These are phyloP conservation scores for Acacia confusa DNA, from an alignment of 306 rosid species.

Conservation along the genomic window DNA sequence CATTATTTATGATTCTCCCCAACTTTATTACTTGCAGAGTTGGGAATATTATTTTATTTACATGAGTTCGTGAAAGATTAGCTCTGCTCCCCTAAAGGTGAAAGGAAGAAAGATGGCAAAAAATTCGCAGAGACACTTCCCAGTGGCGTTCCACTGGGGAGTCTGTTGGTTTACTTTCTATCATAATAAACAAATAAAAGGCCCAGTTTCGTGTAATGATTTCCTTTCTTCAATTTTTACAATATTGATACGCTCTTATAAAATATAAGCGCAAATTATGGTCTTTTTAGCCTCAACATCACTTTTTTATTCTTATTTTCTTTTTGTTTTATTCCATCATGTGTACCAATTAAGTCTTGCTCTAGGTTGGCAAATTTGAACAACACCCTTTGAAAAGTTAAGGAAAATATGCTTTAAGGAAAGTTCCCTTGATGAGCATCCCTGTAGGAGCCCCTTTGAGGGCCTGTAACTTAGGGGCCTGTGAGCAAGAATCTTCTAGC, in stretches of 20 bases:
- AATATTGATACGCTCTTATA: neutral
- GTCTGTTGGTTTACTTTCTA: neutral
- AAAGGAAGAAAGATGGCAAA: neutral
- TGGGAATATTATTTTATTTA: neutral
- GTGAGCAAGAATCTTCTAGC: neutral
- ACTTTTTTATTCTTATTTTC: neutral
- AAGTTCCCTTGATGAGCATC: neutral
- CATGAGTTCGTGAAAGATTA: neutral
- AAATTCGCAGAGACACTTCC: neutral
- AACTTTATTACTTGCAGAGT: neutral
- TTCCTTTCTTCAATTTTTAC: neutral
- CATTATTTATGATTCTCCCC: slow-evolving; percentile 1
- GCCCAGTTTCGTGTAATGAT: neutral
- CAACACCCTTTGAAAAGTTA: neutral
- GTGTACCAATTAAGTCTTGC: neutral
- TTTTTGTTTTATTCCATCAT: neutral
- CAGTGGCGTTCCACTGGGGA: neutral
- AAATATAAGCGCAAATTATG: neutral
- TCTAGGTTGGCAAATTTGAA: neutral
- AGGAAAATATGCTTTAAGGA: neutral
- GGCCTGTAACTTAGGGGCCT: neutral
- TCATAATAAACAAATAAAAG: neutral
- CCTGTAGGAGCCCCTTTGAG: neutral
- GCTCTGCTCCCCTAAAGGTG: neutral
- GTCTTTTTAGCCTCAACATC: neutral